Conservation (phyloP, 2,329 filamentous ascomycete species). For the Fusarium acutatum region DNA sequence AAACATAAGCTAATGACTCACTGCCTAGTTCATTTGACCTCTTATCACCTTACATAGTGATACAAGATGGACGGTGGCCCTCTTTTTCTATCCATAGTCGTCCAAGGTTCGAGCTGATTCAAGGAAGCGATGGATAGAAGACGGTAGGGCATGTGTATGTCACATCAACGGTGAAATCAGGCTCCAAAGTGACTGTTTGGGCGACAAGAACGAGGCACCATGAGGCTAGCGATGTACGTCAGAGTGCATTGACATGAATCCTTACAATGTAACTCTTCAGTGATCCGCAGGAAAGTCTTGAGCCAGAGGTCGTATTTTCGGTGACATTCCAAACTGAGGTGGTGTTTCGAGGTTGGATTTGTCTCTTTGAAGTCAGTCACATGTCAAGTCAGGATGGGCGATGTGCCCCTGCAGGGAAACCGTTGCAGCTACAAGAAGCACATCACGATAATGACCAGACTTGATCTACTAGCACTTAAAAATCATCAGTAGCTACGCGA, state of each 20-base stretch:
- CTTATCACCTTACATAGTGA: not conserved
- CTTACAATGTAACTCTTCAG: not conserved
- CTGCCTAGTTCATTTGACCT: slow-evolving; percentile 12
- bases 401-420: not conserved
- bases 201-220: not conserved
- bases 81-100: slow-evolving; percentile 8
- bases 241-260: slow-evolving; percentile 13
- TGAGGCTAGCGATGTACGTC: not conserved
- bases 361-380: slow-evolving; percentile 21
- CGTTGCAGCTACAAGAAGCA: slow-evolving; percentile 1
- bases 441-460: not conserved
- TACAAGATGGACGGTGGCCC: not conserved
- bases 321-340: not conserved
- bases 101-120: slow-evolving; percentile 1
- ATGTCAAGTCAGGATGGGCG: slow-evolving; percentile 32
- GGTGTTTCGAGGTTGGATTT: not conserved
- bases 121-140: not conserved
- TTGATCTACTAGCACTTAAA: not conserved
- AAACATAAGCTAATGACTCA: slow-evolving; percentile 19
- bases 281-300: not conserved
- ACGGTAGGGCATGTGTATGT: not conserved
- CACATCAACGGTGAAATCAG: slow-evolving; percentile 9
- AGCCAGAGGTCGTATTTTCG: not conserved
- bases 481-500: not conserved
- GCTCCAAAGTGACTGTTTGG: slow-evolving; percentile 24